Conservation (phyloP, 345 rosid species). For the Psidium friedrichsthalianum region DNA sequence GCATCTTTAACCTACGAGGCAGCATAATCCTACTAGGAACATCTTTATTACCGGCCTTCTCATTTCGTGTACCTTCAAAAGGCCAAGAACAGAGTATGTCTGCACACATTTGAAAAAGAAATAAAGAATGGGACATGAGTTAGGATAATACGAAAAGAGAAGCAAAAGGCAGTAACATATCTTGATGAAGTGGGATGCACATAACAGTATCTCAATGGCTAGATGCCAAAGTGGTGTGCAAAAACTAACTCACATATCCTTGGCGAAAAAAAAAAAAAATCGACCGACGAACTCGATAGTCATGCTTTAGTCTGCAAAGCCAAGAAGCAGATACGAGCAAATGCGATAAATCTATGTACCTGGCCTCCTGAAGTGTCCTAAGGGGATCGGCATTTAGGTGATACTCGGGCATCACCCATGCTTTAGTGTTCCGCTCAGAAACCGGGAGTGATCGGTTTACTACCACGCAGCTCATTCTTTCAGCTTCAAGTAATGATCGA, state of each 20-base stretch:
- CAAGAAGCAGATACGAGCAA: not conserved
- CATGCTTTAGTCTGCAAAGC: not conserved
- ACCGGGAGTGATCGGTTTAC: not conserved
- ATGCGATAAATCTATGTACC: not conserved
- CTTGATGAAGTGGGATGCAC: not conserved
- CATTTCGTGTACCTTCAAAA: not conserved
- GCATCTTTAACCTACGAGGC: too few relatives aligned
- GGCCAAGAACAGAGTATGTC: not conserved
- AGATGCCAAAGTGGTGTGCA: not conserved
- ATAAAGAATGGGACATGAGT: not conserved
- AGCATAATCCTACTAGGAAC: too few relatives aligned
- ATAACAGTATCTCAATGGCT: not conserved
- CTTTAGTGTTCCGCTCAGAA: not conserved
- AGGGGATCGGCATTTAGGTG: not conserved
- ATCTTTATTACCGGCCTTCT: not conserved
- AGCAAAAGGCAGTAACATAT: not conserved
- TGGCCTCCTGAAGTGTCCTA: not conserved
- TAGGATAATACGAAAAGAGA: not conserved
- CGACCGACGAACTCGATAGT: not conserved
- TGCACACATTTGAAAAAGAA: not conserved
- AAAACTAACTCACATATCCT: not conserved
- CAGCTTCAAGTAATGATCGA: not conserved
- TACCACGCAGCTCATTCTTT: not conserved
- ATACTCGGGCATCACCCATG: not conserved
- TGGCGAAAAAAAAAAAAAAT: not conserved